These are phyloP conservation scores for Trichoderma sp. DNA, from an alignment of 2,329 filamentous ascomycete species.

Conservation along the genomic window DNA sequence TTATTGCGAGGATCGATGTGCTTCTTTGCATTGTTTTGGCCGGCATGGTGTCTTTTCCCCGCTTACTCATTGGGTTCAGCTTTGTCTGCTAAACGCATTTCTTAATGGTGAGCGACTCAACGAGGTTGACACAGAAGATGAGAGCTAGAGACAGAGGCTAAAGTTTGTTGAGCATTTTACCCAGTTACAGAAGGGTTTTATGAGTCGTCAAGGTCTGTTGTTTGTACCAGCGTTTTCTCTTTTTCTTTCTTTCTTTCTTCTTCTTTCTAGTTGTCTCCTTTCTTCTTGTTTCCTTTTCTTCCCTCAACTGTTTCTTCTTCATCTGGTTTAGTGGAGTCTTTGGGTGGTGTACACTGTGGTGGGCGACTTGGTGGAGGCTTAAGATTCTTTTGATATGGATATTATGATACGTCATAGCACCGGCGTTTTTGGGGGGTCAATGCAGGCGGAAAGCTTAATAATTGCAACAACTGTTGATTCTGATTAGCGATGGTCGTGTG, in stretches of 20 bases:
- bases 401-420: constrained; percentile 28
- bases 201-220: not conserved
- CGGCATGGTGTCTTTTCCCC: not conserved
- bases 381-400: not conserved
- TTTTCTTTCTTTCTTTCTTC: not conserved
- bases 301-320: not conserved
- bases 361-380: constrained; percentile 19
- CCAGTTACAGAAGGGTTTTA: not conserved
- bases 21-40: constrained; percentile 4
- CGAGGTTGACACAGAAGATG: not conserved
- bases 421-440: constrained; percentile 25
- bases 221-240: not conserved
- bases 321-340: constrained; percentile 2
- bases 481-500: not conserved
- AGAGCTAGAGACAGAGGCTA: not conserved
- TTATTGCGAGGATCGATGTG: not conserved
- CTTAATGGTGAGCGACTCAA: not conserved
- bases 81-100: not conserved
- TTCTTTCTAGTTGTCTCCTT: not conserved
- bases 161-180: not conserved
- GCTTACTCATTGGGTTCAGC: not conserved
- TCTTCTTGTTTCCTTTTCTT: not conserved
- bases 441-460: constrained; percentile 2
- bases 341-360: not conserved
- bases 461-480: constrained; percentile 1